A percentile compares a stretch with the other conserved stretches of the same genome.
Conservation (phyloP, 2,329 filamentous ascomycete genomes). For the Lasiodiplodia sp. region DNA sequence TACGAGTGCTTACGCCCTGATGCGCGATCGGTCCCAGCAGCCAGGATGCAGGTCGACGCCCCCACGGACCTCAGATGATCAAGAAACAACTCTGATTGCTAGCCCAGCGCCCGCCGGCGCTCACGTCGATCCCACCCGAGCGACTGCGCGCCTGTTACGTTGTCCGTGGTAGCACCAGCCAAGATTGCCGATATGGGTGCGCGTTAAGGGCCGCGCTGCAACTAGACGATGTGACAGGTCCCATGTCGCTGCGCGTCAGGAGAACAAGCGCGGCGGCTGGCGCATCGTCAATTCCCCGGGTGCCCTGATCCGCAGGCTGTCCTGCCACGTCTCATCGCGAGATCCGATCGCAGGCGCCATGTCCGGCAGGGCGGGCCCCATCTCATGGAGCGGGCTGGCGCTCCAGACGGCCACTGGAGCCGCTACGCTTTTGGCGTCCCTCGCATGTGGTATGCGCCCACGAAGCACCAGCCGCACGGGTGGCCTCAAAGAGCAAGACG, state of each 20-base stretch:
- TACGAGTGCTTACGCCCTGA: slow-evolving; percentile 29
- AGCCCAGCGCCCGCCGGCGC: slow-evolving; percentile 5
- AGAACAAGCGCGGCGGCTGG: slow-evolving; percentile 21
- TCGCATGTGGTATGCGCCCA: slow-evolving; percentile 31
- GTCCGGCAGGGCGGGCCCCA: not conserved
- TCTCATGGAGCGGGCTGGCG: slow-evolving; percentile 20
- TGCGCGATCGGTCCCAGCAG: slow-evolving; percentile 36
- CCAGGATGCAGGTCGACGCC: slow-evolving; percentile 43
- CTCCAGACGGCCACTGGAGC: slow-evolving; percentile 17
- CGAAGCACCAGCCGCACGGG: slow-evolving; percentile 30
- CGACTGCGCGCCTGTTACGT: slow-evolving; percentile 16
- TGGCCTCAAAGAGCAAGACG: slow-evolving; percentile 30
- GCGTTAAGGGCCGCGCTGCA: slow-evolving; percentile 27
- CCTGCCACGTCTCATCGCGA: slow-evolving; percentile 23
- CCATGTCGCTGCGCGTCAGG: slow-evolving; percentile 18
- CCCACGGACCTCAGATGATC: slow-evolving; percentile 39
- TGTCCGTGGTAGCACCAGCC: slow-evolving; percentile 23
- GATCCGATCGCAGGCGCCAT: slow-evolving; percentile 23
- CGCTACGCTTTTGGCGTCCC: slow-evolving; percentile 29
- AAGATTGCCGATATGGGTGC: slow-evolving; percentile 25
- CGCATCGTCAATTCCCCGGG: slow-evolving; percentile 23
- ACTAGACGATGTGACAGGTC: slow-evolving; percentile 29
- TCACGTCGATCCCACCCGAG: slow-evolving; percentile 20
- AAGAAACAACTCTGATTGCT: slow-evolving; percentile 30
- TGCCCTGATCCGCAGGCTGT: slow-evolving; percentile 12